A percentile compares a stretch with the other conserved stretches of the same genome.
phyloP scores from a whole-genome alignment of 768 basidiomycete species.

The Dioszegia hungarica region DNA sequence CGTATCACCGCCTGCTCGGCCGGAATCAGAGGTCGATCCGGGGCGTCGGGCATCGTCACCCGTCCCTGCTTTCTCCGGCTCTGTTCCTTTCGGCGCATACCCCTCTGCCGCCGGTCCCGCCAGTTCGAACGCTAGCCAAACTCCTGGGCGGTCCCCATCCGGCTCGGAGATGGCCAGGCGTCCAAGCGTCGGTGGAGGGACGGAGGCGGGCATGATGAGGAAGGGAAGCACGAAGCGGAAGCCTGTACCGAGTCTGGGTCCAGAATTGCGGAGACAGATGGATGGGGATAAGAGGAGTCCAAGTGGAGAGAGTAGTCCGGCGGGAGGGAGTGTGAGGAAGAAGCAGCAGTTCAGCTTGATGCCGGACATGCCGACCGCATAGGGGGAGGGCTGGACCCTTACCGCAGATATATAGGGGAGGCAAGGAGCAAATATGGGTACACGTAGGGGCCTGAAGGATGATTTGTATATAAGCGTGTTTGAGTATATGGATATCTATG shows the following conservation, averaged over 20 bases:
- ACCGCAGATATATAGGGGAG: background rate
- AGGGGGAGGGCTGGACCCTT: too few relatives aligned
- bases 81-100: background rate
- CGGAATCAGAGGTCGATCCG: background rate
- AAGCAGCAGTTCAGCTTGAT: conserved; percentile 21
- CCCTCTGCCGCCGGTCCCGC: too few relatives aligned
- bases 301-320: background rate
- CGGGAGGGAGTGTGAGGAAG: background rate
- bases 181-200: too few relatives aligned
- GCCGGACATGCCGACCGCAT: conserved; percentile 21
- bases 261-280: conserved; percentile 26
- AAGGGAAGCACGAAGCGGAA: conserved; percentile 20
- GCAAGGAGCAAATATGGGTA: too few relatives aligned
- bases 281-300: background rate
- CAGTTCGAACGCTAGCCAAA: too few relatives aligned
- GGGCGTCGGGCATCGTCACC: background rate
- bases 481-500: too few relatives aligned
- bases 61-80: background rate
- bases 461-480: background rate
- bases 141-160: too few relatives aligned
- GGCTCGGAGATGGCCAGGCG: too few relatives aligned
- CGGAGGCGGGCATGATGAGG: background rate
- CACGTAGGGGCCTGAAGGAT: conserved; percentile 7
- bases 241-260: conserved; percentile 34
- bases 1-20: background rate